Base-by-base conservation (phyloP, 306 rosid genomes). In the Citrullus colocynthis region DNA sequence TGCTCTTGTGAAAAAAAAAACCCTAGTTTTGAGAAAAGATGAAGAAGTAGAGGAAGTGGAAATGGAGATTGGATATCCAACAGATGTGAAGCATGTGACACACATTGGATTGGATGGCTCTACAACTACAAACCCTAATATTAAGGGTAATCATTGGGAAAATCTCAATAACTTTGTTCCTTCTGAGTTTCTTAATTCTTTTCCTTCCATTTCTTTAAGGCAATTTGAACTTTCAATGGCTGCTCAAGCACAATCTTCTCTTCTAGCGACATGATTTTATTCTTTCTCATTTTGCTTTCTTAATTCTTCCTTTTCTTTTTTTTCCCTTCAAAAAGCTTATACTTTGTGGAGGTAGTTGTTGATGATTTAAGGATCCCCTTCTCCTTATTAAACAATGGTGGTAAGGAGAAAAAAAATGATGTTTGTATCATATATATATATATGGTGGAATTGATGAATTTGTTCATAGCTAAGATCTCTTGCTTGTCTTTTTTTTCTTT, bases 91-190 rank as follows among this genome's bases (percentile, higher is more conserved):
- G 86, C 98, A 94, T 48, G 89, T 91, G 77, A 91, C 98, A 65
- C 98, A 94, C 81, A 91, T 94, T 79, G 98, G 97, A 80, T 67
- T 89, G 82, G 97, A 91, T 79, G 98, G 98, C 9, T 90, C 91
- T n/a, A 83, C 91, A 2, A 86, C 89, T 41, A 88, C 93, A 67
- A 87, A 86, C 59, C 82, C 81, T 55, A 49, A 45, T 48, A 48
- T 48, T 48, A 48, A 12, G 14, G 6, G 17, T 48, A 48, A 48
- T 48, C 11, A 48, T 48, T 89, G 95, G 97, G 89, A 90, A 51
- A 83, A 78, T 21, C 76, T 81, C 34, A 84, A 80, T 69, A 36
- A 16, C 39, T 73, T 64, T 64, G 14, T 64, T 36, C 72, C 92
- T 59, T 90, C 91, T 24, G 87, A 91, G 78, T 59, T 86, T 9